Evolutionary conservation across 2,329 filamentous ascomycete genomes (phyloP).

Genomic region (Colletotrichum musicola): DNA sequence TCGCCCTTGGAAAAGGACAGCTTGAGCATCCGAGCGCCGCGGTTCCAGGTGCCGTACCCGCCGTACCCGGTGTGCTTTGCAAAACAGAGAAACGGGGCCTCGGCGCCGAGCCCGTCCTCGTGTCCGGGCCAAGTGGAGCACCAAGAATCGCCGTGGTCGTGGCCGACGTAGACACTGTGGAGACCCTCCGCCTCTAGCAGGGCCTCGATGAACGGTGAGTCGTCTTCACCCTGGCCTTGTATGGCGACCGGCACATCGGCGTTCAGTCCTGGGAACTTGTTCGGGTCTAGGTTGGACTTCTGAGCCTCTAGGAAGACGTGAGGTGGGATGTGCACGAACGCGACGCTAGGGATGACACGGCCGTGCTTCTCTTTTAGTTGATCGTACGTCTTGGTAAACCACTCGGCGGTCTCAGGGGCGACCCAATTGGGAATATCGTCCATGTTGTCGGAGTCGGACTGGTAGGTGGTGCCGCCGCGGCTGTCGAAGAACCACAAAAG

Average conservation of each 20-base stretch:
- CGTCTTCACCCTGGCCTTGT: conserved; percentile 53
- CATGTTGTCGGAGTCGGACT: conserved; percentile 43
- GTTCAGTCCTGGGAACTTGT: conserved; percentile 51
- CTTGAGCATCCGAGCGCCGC: conserved; percentile 62
- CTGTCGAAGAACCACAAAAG: conserved; percentile 72
- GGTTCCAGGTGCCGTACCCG: conserved; percentile 74
- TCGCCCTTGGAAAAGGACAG: conserved; percentile 46
- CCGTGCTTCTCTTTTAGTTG: conserved; percentile 37
- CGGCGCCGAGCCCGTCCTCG: conserved; percentile 44
- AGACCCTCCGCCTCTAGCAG: conserved; percentile 60
- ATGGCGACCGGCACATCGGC: conserved; percentile 43
- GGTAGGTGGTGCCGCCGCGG: conserved; percentile 57
- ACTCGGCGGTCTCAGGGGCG: conserved; percentile 55
- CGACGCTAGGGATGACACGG: conserved; percentile 40
- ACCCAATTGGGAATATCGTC: conserved; percentile 57
- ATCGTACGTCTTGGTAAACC: conserved; percentile 55
- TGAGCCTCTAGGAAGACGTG: conserved; percentile 39
- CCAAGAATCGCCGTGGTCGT: conserved; percentile 67
- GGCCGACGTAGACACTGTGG: conserved; percentile 65
- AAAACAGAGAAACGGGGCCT: conserved; percentile 62
- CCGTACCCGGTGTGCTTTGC: conserved; percentile 78
- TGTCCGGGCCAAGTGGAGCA: conserved; percentile 49
- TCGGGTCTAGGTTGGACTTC: conserved; percentile 43
- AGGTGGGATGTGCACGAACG: conserved; percentile 41
- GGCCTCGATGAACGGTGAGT: conserved; percentile 65